phyloP scores from a whole-genome alignment of 2,329 filamentous ascomycete species.

The Geosmithia putterillii region DNA sequence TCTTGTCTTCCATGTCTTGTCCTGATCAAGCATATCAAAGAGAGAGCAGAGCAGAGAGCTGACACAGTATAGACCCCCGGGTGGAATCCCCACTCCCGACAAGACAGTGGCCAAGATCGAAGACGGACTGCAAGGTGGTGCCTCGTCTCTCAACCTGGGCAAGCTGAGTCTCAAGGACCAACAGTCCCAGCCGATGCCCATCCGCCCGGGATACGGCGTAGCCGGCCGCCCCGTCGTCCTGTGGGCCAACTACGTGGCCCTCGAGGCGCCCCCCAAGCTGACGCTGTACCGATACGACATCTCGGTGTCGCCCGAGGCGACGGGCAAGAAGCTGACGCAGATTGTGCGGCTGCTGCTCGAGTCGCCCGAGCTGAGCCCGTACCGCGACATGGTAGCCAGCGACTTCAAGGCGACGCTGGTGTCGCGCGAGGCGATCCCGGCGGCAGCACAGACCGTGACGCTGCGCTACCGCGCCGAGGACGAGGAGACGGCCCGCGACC shows the following conservation, averaged over 20 bases:
- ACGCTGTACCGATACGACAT: constrained; percentile 6
- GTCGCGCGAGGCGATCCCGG: constrained; percentile 9
- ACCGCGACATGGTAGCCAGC: constrained; percentile 12
- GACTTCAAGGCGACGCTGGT: constrained; percentile 21
- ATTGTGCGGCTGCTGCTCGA: constrained; percentile 10
- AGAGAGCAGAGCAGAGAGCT: no score
- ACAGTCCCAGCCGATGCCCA: constrained; percentile 1
- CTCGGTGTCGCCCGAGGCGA: constrained; percentile 1
- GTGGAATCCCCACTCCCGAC: background rate
- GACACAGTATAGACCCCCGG: background rate
- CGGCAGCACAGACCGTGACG: constrained; percentile 2
- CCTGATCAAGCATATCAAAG: no score
- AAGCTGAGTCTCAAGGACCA: background rate
- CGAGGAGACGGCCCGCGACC: constrained; percentile 12
- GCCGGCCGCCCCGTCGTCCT: constrained; percentile 4
- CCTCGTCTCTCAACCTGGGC: background rate
- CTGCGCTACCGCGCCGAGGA: constrained; percentile 14
- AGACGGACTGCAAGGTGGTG: constrained; percentile 2
- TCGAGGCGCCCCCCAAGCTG: constrained; percentile 3
- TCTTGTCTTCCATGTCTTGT: background rate
- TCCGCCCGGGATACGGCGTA: constrained; percentile 6
- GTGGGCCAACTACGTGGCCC: constrained; percentile 7
- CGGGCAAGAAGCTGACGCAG: constrained; percentile 5
- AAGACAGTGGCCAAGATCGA: constrained; percentile 3
- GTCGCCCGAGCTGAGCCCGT: constrained; percentile 6